Evolutionary conservation across 805 yeast genomes (phyloP), one percentile per base, ranked within the genome.

Genomic region (Sungouiella thailandica): DNA sequence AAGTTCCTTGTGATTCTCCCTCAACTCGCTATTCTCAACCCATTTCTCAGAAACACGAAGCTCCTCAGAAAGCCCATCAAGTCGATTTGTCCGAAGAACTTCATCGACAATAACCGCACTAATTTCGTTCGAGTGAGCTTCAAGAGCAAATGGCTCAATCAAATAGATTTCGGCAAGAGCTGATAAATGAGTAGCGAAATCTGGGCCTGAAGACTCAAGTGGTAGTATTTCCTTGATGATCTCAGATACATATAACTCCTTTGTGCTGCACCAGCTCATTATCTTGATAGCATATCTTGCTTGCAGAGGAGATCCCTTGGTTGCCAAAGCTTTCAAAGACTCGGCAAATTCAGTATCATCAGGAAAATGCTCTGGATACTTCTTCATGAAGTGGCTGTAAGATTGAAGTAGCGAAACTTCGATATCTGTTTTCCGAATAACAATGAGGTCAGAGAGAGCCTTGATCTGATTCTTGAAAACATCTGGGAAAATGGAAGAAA

Each of bases 241-340:
- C 12, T 61, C 55, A 1, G 62, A 52, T 4, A 68, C 51, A 8
- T 62, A 55, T 2, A 58, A 50, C 13, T 71, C 74, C 17, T 68
- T 68, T 31, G 58, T 58, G 3, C 65, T 54, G 3, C 70, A 56
- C n/a, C 75, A 60, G 2, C 76, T 68, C 6, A 84, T 40, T 5
- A 83, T 58, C 49, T 76, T 78, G 7, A 76, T 60, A 0, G 89
- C 71, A 50, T 79, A 83, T 47, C 69, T 76, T 0, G 90, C 80
- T 46, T 80, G 86, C 7, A 48, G 26, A 1, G 84, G 76, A 2
- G 72, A 56, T 0, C 90, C 90, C 1, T 49, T 44, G 0, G 61
- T 41, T 0, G 82, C 73, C 17, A 80, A 57, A 2, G 57, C 52
- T 28, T 65, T 58, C 30, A 86, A 53, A 10, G 61, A 57, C 7